phyloP scores from a whole-genome alignment of 768 basidiomycete species.

The Boletus reticulatus region DNA sequence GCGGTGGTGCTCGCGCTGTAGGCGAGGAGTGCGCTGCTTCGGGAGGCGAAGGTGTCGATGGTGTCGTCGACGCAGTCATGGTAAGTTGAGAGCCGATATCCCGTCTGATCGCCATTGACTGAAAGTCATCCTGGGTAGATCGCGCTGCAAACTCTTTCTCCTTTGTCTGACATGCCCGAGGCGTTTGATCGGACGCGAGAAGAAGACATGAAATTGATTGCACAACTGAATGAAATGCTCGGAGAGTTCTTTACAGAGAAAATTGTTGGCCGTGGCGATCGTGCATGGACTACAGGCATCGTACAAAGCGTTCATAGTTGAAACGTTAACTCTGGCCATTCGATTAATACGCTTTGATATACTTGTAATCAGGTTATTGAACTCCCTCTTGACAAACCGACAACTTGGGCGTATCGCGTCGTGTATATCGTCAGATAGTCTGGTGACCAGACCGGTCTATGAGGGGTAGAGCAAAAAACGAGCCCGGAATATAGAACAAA shows the following conservation, averaged over 20 bases:
- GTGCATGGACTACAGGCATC: slow-evolving; percentile 62
- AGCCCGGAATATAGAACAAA: slow-evolving; percentile 17
- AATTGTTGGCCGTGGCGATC: slow-evolving; percentile 48
- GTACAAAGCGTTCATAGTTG: slow-evolving; percentile 33
- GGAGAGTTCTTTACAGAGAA: slow-evolving; percentile 63
- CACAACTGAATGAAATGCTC: slow-evolving; percentile 49
- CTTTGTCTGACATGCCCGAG: slow-evolving; percentile 56
- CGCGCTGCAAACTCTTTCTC: slow-evolving; percentile 58
- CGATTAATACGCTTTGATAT: background rate
- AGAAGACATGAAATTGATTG: slow-evolving; percentile 46
- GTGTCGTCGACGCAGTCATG: slow-evolving; percentile 60
- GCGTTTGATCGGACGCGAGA: slow-evolving; percentile 49
- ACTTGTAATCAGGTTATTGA: no score
- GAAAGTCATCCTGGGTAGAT: slow-evolving; percentile 38
- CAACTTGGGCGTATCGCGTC: no score
- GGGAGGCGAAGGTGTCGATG: slow-evolving; percentile 34
- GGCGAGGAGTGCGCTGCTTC: slow-evolving; percentile 56
- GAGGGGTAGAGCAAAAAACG: slow-evolving; percentile 13
- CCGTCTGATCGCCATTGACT: background rate
- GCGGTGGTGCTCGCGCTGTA: slow-evolving; percentile 73
- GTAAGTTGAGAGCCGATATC: slow-evolving; percentile 35
- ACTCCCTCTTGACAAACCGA: no score
- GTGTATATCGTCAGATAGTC: no score
- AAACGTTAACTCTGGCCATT: background rate
- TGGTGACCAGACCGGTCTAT: no score